These are phyloP conservation scores for Silene coronaria DNA, from an alignment of 179 eudicot genomes.

Conservation along the genomic window DNA sequence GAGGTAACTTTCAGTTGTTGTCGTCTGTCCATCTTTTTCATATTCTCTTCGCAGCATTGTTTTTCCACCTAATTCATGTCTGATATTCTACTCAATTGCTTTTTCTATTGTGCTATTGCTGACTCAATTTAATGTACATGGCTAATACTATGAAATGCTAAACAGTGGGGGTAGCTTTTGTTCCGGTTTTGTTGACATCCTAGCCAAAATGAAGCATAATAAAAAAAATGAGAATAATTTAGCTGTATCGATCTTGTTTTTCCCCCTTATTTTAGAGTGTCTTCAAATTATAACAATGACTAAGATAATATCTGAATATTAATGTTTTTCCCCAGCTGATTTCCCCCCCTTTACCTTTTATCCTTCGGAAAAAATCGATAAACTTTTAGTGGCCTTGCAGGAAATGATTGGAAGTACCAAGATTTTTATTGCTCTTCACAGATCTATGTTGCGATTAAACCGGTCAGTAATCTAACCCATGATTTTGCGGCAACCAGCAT, in stretches of 20 bases:
- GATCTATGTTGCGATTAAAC: slow-evolving; percentile 75
- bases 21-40: background rate
- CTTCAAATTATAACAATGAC: background rate
- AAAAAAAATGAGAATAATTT: background rate
- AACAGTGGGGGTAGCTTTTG: background rate
- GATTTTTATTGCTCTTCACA: slow-evolving; percentile 76
- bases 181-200: too few species aligned
- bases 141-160: background rate
- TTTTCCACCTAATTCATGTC: background rate
- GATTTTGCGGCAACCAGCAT: slow-evolving; percentile 7
- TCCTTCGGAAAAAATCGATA: background rate
- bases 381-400: slow-evolving; percentile 32
- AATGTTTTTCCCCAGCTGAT: background rate
- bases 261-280: background rate
- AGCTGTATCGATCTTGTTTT: background rate
- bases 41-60: background rate
- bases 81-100: background rate
- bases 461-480: slow-evolving; percentile 50
- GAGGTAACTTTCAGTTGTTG: slow-evolving; percentile 54
- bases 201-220: background rate
- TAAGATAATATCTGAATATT: background rate
- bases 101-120: background rate
- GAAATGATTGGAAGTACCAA: slow-evolving; percentile 82
- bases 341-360: background rate
- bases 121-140: background rate